Evolutionary conservation across 371 early-diverging fungal species (phyloP).

Genomic region (Catenaria anguillulae): DNA sequence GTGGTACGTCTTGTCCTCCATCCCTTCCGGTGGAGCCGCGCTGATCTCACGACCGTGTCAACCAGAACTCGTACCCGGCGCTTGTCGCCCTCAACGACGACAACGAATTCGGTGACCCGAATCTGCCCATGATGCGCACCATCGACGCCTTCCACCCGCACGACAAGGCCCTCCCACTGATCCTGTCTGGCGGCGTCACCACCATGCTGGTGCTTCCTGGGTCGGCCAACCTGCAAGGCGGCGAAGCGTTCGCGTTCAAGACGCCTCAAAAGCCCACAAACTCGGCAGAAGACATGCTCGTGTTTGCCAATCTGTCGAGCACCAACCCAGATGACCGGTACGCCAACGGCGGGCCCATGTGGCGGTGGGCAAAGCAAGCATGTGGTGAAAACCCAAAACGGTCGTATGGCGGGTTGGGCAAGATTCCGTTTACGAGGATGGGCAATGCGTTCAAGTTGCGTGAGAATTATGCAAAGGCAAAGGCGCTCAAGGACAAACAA

Average conservation of each 20-base stretch:
- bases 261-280: constrained; percentile 37
- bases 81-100: constrained; percentile 37
- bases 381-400: constrained; percentile 69
- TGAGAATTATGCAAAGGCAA: constrained; percentile 41
- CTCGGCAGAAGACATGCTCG: constrained; percentile 47
- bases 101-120: constrained; percentile 53
- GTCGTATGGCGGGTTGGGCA: constrained; percentile 17
- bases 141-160: constrained; percentile 45
- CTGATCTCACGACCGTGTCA: too few species aligned
- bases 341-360: constrained; percentile 25
- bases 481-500: constrained; percentile 31
- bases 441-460: constrained; percentile 59
- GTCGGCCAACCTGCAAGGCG: constrained; percentile 62
- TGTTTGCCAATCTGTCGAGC: constrained; percentile 30
- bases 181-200: constrained; percentile 64
- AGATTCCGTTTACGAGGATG: constrained; percentile 41
- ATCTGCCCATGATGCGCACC: constrained; percentile 44
- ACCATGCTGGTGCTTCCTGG: constrained; percentile 62
- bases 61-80: constrained; percentile 33
- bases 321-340: constrained; percentile 12
- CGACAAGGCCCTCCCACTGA: constrained; percentile 47
- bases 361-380: constrained; percentile 77
- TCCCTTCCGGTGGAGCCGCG: too few species aligned
- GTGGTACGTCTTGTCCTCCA: too few species aligned
- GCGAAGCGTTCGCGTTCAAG: constrained; percentile 58